Percentiles rank a stretch among this genome's conserved stretches.
Conservation (phyloP, 1,284 basidiomycete species). For the Entoloma clypeatum region DNA sequence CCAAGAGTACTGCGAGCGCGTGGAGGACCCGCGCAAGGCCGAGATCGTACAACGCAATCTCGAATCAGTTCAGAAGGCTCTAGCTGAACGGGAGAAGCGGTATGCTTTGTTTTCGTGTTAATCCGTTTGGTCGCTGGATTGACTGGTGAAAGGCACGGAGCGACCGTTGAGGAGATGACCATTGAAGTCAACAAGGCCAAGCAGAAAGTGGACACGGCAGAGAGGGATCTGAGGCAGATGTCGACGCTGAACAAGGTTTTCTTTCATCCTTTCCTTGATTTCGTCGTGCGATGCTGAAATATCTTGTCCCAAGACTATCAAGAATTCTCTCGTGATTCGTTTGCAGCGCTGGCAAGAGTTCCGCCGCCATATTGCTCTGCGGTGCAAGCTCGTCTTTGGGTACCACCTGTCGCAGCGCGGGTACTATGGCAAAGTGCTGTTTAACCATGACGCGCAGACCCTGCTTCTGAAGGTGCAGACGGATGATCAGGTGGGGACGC, state of each 20-base stretch:
- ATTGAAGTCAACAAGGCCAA: constrained; percentile 63
- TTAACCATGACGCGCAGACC: constrained; percentile 72
- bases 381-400: constrained; percentile 82
- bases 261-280: constrained; percentile 12
- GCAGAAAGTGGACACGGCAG: constrained; percentile 51
- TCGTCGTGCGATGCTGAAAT: background rate
- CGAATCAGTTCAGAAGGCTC: constrained; percentile 59
- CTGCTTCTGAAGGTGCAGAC: constrained; percentile 78
- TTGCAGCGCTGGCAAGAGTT: constrained; percentile 82
- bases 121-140: constrained; percentile 1
- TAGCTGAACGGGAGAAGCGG: constrained; percentile 69
- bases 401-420: constrained; percentile 82
- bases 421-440: constrained; percentile 80
- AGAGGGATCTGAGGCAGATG: constrained; percentile 62
- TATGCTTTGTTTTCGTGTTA: constrained; percentile 30
- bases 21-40: constrained; percentile 54
- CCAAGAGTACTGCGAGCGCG: constrained; percentile 55
- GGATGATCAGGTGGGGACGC: constrained; percentile 67
- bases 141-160: constrained; percentile 55
- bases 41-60: constrained; percentile 59
- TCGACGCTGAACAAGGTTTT: constrained; percentile 63
- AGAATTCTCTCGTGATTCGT: constrained; percentile 61
- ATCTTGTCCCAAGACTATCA: constrained; percentile 46
- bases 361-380: constrained; percentile 79
- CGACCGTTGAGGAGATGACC: constrained; percentile 74